Base-by-base conservation (phyloP, 2,329 filamentous ascomycete species). In the Botrytis cinerea region DNA sequence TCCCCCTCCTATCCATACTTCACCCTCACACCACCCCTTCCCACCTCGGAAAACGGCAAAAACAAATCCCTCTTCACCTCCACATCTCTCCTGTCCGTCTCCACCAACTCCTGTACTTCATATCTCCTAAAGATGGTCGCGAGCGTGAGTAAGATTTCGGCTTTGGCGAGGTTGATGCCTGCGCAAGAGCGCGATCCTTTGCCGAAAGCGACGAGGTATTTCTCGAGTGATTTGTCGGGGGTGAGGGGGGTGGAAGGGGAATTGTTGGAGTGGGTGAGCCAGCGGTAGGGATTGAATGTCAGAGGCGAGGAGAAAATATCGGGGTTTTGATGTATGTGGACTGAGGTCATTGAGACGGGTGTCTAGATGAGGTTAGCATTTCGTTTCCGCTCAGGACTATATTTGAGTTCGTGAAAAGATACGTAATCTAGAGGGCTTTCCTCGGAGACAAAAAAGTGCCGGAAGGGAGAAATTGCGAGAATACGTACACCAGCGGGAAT, bases 121-220 rank as follows among this genome's bases (percentile, higher is more conserved):
- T 74, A 79, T 22, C 75, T 74, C 2, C 75, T 63, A 57, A 76
- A 75, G 25, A 78, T 70, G 4, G 75, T 76, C 0, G 76, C 75
- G 12, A 78, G 35, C 2, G 70, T 71, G 4, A 78, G 61, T n/a
- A 75, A 72, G 12, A 79, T 43, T 45, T 79, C 78, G 22, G 76
- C 75, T 73, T 68, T 76, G 25, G 78, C 78, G 4, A 79, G 73
- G 60, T 76, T 77, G 25, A 79, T 78, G 3, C 77, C 78, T n/a
- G 76, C 59, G 69, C 78, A 79, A 28, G 75, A 71, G 60, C 78
- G 73, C 7, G 67, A 73, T 3, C 77, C 78, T 40, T 78, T 77
- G 2, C 68, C 54, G 46, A 79, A 79, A 1, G 74, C 32, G 6
- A 79, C 76, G 16, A 79, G n/a, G 45, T 79, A 78, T 14, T 73